These are phyloP conservation scores for Spergularia marina DNA, from an alignment of 148 eudicot genomes.

Conservation along the genomic window DNA sequence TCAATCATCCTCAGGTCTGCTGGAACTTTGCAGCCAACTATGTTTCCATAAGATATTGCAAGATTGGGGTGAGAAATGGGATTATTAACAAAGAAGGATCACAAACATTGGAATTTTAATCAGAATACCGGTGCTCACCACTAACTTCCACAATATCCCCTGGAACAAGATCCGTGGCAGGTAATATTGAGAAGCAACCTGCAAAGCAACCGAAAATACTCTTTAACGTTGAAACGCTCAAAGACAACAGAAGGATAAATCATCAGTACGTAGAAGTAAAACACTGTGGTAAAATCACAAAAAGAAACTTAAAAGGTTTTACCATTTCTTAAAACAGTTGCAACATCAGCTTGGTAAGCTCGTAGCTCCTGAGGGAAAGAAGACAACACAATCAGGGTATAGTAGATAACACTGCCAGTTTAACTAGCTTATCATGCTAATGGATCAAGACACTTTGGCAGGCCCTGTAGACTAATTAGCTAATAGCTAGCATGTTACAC, in stretches of 20 bases:
- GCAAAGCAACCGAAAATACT: conserved; percentile 20
- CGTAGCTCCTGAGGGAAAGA: conserved; percentile 71
- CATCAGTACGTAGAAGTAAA: neutral
- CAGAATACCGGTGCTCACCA: conserved; percentile 43
- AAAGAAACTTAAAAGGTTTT: conserved; percentile 22
- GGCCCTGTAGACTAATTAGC: neutral
- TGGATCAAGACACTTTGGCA: neutral
- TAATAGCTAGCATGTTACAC: neutral
- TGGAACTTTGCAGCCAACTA: conserved; percentile 97
- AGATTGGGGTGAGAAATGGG: neutral
- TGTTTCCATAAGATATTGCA: neutral
- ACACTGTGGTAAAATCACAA: neutral
- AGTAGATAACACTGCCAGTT: conserved; percentile 1
- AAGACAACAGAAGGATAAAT: neutral
- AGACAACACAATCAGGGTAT: conserved; percentile 5
- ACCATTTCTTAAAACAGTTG: conserved; percentile 95
- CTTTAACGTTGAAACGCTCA: neutral
- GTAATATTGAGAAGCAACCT: conserved; percentile 94
- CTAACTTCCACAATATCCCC: conserved; percentile 98
- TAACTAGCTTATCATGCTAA: neutral
- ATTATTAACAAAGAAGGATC: neutral
- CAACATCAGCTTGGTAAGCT: conserved; percentile 99
- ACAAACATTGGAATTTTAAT: conserved; percentile 1
- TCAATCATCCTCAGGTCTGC: conserved; percentile 97
- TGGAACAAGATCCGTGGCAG: conserved; percentile 92